Evolutionary conservation across 1,139 yeast genomes (phyloP).

Genomic region (Debaryomyces subglobosus): DNA sequence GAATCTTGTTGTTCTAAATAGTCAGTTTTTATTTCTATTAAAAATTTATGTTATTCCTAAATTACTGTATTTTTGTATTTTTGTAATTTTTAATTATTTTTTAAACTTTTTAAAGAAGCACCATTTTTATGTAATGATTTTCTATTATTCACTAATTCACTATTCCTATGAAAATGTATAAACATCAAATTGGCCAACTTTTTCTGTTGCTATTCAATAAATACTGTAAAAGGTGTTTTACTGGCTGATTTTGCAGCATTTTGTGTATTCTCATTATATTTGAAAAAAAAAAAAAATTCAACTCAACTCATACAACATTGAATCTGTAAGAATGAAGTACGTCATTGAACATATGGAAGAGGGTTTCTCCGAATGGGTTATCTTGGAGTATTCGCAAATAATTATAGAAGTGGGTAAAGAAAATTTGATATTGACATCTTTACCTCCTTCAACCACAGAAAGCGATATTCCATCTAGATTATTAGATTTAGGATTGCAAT

Average conservation of each 20-base stretch:
- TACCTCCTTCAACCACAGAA: slow-evolving; percentile 64
- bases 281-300: neutral
- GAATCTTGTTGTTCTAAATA: slow-evolving; percentile 25
- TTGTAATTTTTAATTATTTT: neutral
- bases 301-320: neutral
- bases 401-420: slow-evolving; percentile 78
- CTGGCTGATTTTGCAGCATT: neutral
- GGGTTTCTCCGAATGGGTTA: slow-evolving; percentile 96
- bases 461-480: slow-evolving; percentile 68
- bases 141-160: too few species aligned
- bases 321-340: slow-evolving; percentile 64
- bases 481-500: slow-evolving; percentile 66
- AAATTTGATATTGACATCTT: slow-evolving; percentile 76
- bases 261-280: neutral
- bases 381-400: slow-evolving; percentile 81
- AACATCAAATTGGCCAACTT: neutral
- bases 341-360: slow-evolving; percentile 97
- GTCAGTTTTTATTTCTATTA: slow-evolving; percentile 6
- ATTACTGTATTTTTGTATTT: neutral
- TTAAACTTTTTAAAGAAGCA: neutral
- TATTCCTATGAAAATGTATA: too few species aligned
- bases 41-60: neutral
- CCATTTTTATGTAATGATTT: too few species aligned
- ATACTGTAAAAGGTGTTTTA: neutral
- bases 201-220: neutral